Base-by-base conservation (phyloP, 1,284 basidiomycete species). In the Pyrrhoderma noxium region DNA sequence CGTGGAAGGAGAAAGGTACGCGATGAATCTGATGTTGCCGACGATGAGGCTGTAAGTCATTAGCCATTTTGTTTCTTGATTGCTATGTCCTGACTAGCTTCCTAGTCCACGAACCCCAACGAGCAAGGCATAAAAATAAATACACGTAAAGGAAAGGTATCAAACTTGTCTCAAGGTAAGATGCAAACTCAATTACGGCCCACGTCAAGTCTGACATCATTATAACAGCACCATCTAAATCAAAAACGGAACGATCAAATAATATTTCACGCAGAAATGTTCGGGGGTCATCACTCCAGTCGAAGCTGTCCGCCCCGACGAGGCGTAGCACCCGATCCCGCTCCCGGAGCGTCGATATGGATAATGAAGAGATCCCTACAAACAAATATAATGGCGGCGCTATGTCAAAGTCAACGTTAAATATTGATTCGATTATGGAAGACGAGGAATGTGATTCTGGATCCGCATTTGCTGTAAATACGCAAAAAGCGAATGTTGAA, bases 371-470 rank as follows among this genome's bases (percentile, higher is more conserved):
- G 38, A 5, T 40, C 8, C 7, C 14, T 7, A 5, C 14, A 8
- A 2, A 36, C 54, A n/a, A 55, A 53, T 14, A 48, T 48, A 14
- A 54, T 51, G 19, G 58, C 59, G 4, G 37, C n/a, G 37, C 25
- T 2, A 47, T 35, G 9, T 8, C 37, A 2, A 51, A 44, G 34
- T 37, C 35, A 16, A 19, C 34, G 16, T 23, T 44, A 9, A 22
- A 22, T 14, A 49, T 55, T 2, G 53, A 51, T 25, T 37, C 49
- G 16, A 51, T 55, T n/a, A 43, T 34, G 3, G 56, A 57, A 25
- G 40, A 46, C n/a, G 54, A 52, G 22, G 50, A 54, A 14, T 42
- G 27, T 18, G 50, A 39, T n/a, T 27, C 21, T 5, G 48, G 23
- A 45, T 22, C 49, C n/a, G 22, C 34, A 42, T 42, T 46, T 44